These are phyloP conservation scores for Juglanconis oblonga DNA, from an alignment of 2,329 filamentous ascomycete genomes.

Conservation along the genomic window DNA sequence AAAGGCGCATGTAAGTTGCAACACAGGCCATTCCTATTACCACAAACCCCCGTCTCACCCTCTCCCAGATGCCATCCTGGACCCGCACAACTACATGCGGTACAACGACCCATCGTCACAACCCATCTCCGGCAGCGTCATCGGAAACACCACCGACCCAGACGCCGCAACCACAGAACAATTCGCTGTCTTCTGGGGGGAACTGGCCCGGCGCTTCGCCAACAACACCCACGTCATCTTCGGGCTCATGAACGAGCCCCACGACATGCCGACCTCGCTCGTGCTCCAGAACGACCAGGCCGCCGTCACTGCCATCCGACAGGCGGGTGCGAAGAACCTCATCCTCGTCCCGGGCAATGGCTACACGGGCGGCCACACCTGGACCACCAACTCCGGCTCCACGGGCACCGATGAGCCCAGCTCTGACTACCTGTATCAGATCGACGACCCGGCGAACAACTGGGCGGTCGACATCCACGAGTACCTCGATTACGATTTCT, in stretches of 20 bases:
- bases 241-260: slow-evolving; percentile 49
- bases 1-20: slow-evolving; percentile 34
- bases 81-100: slow-evolving; percentile 53
- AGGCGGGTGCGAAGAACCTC: slow-evolving; percentile 40
- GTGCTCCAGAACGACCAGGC: slow-evolving; percentile 47
- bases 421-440: slow-evolving; percentile 37
- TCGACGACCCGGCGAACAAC: slow-evolving; percentile 45
- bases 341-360: slow-evolving; percentile 48
- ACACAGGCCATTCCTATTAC: background rate
- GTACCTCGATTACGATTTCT: slow-evolving; percentile 49
- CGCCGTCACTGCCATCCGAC: slow-evolving; percentile 42
- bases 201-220: slow-evolving; percentile 43
- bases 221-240: slow-evolving; percentile 47
- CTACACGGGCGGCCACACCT: slow-evolving; percentile 47
- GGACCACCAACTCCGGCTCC: slow-evolving; percentile 35
- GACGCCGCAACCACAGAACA: slow-evolving; percentile 44
- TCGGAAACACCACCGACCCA: slow-evolving; percentile 43
- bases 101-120: slow-evolving; percentile 50
- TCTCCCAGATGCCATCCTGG: slow-evolving; percentile 40
- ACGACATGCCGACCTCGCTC: slow-evolving; percentile 45
- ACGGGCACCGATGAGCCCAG: slow-evolving; percentile 32
- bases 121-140: slow-evolving; percentile 45
- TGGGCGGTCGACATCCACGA: slow-evolving; percentile 50
- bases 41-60: background rate
- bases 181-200: slow-evolving; percentile 48